Percentiles rank a stretch among this genome's conserved stretches.
These are phyloP conservation scores for Plasmopara muralis DNA, from an alignment of 352 stramenopile genomes.

Conservation along the genomic window DNA sequence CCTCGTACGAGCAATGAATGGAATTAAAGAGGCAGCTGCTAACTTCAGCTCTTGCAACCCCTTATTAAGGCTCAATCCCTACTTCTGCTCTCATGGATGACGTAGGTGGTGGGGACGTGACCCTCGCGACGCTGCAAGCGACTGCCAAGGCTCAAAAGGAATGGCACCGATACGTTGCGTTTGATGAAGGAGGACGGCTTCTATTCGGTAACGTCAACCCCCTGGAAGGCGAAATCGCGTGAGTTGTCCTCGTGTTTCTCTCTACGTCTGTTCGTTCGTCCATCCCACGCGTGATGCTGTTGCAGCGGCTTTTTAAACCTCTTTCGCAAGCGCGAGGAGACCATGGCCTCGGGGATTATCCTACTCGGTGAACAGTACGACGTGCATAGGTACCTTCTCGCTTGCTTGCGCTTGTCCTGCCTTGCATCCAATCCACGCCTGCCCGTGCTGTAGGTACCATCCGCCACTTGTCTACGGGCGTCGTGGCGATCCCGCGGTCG, in stretches of 20 bases:
- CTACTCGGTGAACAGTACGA: constrained; percentile 75
- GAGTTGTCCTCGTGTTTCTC: constrained; percentile 8
- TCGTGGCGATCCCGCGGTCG: constrained; percentile 48
- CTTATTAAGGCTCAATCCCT: too few species aligned
- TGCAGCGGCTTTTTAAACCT: constrained; percentile 44
- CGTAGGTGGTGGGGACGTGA: constrained; percentile 16
- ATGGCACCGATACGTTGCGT: constrained; percentile 56
- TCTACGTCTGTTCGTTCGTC: not conserved
- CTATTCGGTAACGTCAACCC: constrained; percentile 51
- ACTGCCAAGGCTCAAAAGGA: constrained; percentile 53
- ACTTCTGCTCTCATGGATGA: too few species aligned
- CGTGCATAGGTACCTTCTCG: constrained; percentile 50
- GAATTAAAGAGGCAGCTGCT: too few species aligned
- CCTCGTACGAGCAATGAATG: too few species aligned
- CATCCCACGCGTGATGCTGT: not conserved
- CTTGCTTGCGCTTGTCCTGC: not conserved
- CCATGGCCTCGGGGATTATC: constrained; percentile 65
- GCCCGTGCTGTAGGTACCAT: constrained; percentile 42
- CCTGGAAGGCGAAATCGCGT: constrained; percentile 57
- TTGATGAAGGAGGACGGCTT: constrained; percentile 49
- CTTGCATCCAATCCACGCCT: not conserved
- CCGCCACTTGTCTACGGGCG: constrained; percentile 71
- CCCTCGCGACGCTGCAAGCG: constrained; percentile 43
- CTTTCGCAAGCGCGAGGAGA: constrained; percentile 74
- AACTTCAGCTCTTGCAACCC: too few species aligned